These are phyloP conservation scores for Gymnopilus junonius DNA, from an alignment of 768 basidiomycete species.

Conservation along the genomic window DNA sequence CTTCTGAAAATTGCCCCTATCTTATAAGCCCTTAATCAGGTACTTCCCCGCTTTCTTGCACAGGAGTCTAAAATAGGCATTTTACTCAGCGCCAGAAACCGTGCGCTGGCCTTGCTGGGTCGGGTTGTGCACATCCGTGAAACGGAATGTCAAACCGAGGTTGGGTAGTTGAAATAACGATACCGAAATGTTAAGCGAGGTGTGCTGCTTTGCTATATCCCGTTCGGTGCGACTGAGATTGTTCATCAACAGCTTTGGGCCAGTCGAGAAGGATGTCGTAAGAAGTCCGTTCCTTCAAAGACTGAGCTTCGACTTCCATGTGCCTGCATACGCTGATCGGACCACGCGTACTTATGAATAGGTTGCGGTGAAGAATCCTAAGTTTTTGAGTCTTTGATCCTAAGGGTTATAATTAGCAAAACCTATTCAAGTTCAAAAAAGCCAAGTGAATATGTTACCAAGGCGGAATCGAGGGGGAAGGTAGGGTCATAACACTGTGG, in stretches of 20 bases:
- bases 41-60: not conserved
- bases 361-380: not conserved
- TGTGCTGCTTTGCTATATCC: not conserved
- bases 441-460: not conserved
- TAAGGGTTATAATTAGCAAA: not conserved
- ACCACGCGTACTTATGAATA: not conserved
- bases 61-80: not conserved
- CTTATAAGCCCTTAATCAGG: not conserved
- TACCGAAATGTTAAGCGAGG: not conserved
- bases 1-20: not conserved
- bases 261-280: not conserved
- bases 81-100: not conserved
- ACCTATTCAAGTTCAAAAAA: not conserved
- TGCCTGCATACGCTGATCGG: not conserved
- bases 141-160: not conserved
- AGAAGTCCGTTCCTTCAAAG: not conserved
- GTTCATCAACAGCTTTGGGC: not conserved
- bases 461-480: not conserved
- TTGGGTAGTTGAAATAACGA: not conserved
- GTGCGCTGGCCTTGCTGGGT: not conserved
- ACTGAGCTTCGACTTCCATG: not conserved
- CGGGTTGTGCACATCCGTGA: not conserved
- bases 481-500: not conserved
- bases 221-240: not conserved
- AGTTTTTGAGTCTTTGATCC: not conserved